phyloP scores from a whole-genome alignment of 352 stramenopile species.

The Hyphochytrium catenoides region DNA sequence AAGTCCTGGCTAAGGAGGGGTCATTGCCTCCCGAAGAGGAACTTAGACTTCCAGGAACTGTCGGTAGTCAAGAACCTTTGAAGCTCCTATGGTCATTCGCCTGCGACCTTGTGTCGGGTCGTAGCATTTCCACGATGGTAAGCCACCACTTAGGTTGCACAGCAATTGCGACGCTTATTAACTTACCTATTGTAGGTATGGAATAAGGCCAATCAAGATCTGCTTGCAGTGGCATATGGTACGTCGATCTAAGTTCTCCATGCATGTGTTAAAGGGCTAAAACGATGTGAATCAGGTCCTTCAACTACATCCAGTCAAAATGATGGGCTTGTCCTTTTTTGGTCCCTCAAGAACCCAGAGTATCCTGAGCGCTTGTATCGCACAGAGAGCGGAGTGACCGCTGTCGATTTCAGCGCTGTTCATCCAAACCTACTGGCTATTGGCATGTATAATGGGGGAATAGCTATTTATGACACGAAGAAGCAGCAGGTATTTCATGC shows the following conservation, averaged over 20 bases:
- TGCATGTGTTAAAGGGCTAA: too few species aligned
- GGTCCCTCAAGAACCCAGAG: slow-evolving; percentile 73
- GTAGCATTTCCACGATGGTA: slow-evolving; percentile 38
- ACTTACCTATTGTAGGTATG: slow-evolving; percentile 16
- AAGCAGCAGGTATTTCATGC: too few species aligned
- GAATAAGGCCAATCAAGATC: slow-evolving; percentile 60
- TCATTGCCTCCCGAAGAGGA: too few species aligned
- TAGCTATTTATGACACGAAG: slow-evolving; percentile 69
- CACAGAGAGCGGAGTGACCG: slow-evolving; percentile 42
- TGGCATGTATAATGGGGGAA: slow-evolving; percentile 61
- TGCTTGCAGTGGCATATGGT: slow-evolving; percentile 69
- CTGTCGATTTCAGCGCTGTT: slow-evolving; percentile 57
- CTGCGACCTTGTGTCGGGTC: slow-evolving; percentile 26
- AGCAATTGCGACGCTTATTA: too few species aligned
- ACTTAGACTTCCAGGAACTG: too few species aligned
- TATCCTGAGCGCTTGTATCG: slow-evolving; percentile 67
- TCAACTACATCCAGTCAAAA: too few species aligned
- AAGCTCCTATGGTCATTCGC: slow-evolving; percentile 48
- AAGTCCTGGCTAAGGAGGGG: too few species aligned
- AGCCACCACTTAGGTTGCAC: too few species aligned
- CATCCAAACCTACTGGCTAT: slow-evolving; percentile 68
- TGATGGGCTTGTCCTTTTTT: slow-evolving; percentile 69
- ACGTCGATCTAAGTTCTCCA: too few species aligned
- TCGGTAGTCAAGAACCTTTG: slow-evolving; percentile 15
- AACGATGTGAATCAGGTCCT: too few species aligned